phyloP scores from a whole-genome alignment of 139 green algal genomes.

The Microglena sp. region DNA sequence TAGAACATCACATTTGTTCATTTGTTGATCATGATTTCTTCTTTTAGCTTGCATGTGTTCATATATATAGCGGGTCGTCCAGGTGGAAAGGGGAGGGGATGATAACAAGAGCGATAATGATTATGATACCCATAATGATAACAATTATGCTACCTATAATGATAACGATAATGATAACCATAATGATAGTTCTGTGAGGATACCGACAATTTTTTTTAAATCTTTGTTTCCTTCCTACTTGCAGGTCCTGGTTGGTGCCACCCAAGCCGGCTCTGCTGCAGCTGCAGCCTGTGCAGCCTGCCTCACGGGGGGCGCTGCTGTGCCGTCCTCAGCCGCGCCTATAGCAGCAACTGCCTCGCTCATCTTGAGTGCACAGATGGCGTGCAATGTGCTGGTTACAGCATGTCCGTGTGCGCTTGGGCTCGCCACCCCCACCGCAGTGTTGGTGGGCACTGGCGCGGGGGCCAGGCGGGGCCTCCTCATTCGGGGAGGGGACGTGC shows the following conservation, averaged over 20 bases:
- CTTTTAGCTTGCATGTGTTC: too few relatives aligned
- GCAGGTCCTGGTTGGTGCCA: constrained; percentile 7
- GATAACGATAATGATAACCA: too few relatives aligned
- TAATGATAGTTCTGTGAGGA: too few relatives aligned
- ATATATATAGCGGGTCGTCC: too few relatives aligned
- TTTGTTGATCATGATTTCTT: too few relatives aligned
- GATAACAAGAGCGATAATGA: too few relatives aligned
- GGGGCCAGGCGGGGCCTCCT: constrained; percentile 72
- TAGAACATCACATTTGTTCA: too few relatives aligned
- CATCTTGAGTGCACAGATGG: constrained; percentile 70
- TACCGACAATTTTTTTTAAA: too few relatives aligned
- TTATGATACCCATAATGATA: too few relatives aligned
- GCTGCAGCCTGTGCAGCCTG: neutral
- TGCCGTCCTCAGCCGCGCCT: constrained; percentile 11
- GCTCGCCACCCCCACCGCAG: constrained; percentile 82
- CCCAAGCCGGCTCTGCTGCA: neutral
- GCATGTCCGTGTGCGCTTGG: constrained; percentile 90
- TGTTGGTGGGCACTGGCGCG: constrained; percentile 78
- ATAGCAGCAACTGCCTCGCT: constrained; percentile 23
- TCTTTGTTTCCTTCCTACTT: too few relatives aligned
- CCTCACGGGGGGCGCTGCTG: constrained; percentile 6
- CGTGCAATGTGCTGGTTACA: constrained; percentile 86
- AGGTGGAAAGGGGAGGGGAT: too few relatives aligned
- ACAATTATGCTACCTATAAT: too few relatives aligned
- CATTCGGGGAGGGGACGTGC: constrained; percentile 70